Conservation (phyloP, 1,139 yeast species). For the Suhomyces guaymorum region DNA sequence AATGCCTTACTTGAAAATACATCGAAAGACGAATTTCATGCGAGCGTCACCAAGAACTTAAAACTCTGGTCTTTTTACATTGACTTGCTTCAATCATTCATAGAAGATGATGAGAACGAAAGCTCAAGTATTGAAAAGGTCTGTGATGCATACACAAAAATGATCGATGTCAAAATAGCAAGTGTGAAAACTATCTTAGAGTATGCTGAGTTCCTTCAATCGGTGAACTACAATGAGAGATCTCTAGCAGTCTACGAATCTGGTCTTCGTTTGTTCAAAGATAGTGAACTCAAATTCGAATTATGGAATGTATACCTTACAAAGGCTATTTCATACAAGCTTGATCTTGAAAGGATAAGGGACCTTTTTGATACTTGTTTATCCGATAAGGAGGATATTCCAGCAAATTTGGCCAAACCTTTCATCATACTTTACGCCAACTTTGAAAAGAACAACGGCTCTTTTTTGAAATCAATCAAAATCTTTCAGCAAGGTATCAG, state of each 20-base stretch:
- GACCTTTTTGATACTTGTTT: slow-evolving; percentile 70
- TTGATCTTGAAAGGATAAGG: slow-evolving; percentile 57
- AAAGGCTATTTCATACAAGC: slow-evolving; percentile 38
- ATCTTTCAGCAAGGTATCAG: slow-evolving; percentile 25
- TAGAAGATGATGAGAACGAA: slow-evolving; percentile 30
- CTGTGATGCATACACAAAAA: slow-evolving; percentile 53
- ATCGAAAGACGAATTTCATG: slow-evolving; percentile 31
- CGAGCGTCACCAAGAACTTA: slow-evolving; percentile 59
- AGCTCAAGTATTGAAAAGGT: slow-evolving; percentile 23
- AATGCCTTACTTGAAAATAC: slow-evolving; percentile 38
- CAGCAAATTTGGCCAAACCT: slow-evolving; percentile 45
- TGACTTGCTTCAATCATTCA: slow-evolving; percentile 68
- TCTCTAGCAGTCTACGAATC: slow-evolving; percentile 67
- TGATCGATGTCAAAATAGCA: slow-evolving; percentile 64
- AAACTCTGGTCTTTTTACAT: slow-evolving; percentile 74
- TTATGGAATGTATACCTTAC: slow-evolving; percentile 72
- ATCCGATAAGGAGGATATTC: slow-evolving; percentile 36
- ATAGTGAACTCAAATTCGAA: slow-evolving; percentile 61
- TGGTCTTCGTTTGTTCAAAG: slow-evolving; percentile 60
- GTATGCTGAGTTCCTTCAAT: slow-evolving; percentile 64
- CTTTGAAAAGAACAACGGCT: slow-evolving; percentile 49
- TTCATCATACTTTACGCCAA: slow-evolving; percentile 59
- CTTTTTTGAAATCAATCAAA: slow-evolving; percentile 29
- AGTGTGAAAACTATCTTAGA: slow-evolving; percentile 68
- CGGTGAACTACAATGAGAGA: slow-evolving; percentile 47